These are phyloP conservation scores for Mrakia frigida DNA, from an alignment of 768 basidiomycete species.

Conservation along the genomic window DNA sequence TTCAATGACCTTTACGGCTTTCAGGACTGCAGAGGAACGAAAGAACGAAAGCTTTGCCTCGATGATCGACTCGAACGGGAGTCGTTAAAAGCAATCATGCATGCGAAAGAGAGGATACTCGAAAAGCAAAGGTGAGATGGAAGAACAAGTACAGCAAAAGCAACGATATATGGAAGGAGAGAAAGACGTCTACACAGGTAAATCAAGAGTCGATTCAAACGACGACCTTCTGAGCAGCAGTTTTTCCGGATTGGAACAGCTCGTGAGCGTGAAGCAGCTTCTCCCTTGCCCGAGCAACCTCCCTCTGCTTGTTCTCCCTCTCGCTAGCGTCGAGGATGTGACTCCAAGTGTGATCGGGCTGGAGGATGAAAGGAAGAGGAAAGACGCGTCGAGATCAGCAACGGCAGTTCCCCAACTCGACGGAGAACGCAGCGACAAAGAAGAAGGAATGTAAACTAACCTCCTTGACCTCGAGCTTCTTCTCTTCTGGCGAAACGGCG, in stretches of 20 bases:
- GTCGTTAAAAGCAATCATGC: too few relatives aligned
- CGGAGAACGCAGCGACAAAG: background rate
- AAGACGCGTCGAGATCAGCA: background rate
- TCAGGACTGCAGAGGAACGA: too few relatives aligned
- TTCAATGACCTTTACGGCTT: too few relatives aligned
- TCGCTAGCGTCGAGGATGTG: slow-evolving; percentile 19
- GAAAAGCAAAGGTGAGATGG: too few relatives aligned
- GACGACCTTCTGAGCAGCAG: background rate
- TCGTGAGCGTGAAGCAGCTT: slow-evolving; percentile 12
- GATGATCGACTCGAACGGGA: too few relatives aligned
- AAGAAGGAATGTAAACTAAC: background rate
- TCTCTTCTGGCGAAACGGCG: background rate
- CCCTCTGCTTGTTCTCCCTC: slow-evolving; percentile 3
- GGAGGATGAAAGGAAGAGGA: background rate
- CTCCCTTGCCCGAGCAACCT: background rate
- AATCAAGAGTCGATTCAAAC: background rate
- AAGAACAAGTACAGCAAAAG: too few relatives aligned
- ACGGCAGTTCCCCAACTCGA: background rate
- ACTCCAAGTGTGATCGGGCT: slow-evolving; percentile 14
- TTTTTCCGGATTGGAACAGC: background rate
- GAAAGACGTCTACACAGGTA: too few relatives aligned
- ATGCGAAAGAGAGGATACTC: too few relatives aligned
- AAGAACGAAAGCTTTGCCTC: too few relatives aligned
- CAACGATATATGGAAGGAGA: too few relatives aligned
- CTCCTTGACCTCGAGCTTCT: background rate